Conservation (phyloP, 345 rosid genomes). For the Brassica incana region DNA sequence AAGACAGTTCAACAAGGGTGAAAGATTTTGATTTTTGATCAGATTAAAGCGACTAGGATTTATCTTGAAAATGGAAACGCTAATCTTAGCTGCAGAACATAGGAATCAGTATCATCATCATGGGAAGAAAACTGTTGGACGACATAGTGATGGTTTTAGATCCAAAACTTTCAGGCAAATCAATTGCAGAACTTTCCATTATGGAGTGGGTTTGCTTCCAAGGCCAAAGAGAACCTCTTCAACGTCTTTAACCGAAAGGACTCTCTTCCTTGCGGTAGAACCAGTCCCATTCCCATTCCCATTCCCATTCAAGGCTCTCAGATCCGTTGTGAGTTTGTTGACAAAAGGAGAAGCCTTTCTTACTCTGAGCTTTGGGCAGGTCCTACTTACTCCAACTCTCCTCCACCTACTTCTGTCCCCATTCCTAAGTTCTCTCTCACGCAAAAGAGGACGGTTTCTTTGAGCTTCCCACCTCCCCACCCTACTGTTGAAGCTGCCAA, state of each 20-base stretch:
- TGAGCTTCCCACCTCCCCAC: conserved; percentile 51
- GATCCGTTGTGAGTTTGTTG: conserved; percentile 34
- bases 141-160: conserved; percentile 40
- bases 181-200: conserved; percentile 74
- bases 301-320: conserved; percentile 36
- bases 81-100: conserved; percentile 67
- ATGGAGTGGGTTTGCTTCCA: conserved; percentile 75
- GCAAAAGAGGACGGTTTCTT: conserved; percentile 62
- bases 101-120: conserved; percentile 51
- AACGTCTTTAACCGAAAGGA: conserved; percentile 39
- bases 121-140: conserved; percentile 44
- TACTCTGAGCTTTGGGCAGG: conserved; percentile 95
- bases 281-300: conserved; percentile 54
- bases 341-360: conserved; percentile 43
- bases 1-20: conserved; percentile 1
- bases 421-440: conserved; percentile 81
- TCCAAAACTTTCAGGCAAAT: conserved; percentile 57
- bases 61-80: conserved; percentile 68
- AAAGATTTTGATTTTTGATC: conserved; percentile 18
- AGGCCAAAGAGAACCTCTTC: conserved; percentile 48
- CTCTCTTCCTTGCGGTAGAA: conserved; percentile 28
- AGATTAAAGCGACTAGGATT: conserved; percentile 22
- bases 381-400: conserved; percentile 95
- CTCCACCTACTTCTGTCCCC: conserved; percentile 90
- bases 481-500: conserved; percentile 51